Percentiles rank a stretch among this genome's conserved stretches.
phyloP scores from a whole-genome alignment of 2,329 filamentous ascomycete genomes.

The Diaporthe vexans region DNA sequence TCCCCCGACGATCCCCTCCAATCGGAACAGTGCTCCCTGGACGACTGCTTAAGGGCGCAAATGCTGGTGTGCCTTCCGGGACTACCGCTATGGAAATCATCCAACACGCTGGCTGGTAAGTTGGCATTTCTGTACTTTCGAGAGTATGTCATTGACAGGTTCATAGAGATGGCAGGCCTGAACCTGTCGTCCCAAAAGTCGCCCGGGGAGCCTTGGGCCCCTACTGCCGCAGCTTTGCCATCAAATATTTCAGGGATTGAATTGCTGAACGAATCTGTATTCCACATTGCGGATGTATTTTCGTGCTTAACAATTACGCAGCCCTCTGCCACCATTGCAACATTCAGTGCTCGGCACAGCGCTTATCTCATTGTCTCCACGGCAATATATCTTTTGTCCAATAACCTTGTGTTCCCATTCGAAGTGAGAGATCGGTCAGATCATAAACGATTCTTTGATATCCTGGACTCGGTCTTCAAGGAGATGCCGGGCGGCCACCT shows the following conservation, averaged over 20 bases:
- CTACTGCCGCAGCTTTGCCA: too few relatives aligned
- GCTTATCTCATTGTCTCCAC: not conserved
- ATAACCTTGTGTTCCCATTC: not conserved
- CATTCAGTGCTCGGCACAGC: not conserved
- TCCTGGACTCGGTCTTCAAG: not conserved
- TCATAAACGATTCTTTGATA: not conserved
- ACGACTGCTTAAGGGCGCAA: not conserved
- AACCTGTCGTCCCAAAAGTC: fast-evolving
- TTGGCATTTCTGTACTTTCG: not conserved
- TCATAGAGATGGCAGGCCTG: not conserved
- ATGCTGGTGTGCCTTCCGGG: not conserved
- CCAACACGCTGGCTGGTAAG: not conserved
- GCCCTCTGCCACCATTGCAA: not conserved
- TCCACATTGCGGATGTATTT: not conserved
- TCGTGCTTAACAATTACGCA: not conserved
- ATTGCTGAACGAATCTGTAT: not conserved
- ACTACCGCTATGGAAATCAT: not conserved
- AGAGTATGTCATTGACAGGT: not conserved
- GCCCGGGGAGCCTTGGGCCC: not conserved
- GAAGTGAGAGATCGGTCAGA: fast-evolving
- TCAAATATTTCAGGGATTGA: too few relatives aligned
- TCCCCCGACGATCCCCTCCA: not conserved
- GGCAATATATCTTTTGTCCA: not conserved
- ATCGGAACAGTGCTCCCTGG: not conserved
- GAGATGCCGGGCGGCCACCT: not conserved